Evolutionary conservation across 2,329 filamentous ascomycete species (phyloP).

Genomic region (Cryphonectria carpinicola): DNA sequence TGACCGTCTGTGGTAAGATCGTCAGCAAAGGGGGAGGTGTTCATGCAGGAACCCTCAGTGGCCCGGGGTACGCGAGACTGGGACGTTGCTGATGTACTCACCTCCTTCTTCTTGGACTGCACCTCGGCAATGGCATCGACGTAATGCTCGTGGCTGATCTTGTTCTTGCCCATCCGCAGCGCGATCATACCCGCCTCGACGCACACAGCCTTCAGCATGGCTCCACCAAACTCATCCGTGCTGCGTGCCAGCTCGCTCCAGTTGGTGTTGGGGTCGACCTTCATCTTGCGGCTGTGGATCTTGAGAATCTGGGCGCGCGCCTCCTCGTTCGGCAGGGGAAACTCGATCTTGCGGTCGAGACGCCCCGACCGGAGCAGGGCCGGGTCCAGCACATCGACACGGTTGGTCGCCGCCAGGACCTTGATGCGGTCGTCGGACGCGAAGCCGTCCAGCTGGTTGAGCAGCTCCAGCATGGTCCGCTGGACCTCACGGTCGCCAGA

Average conservation of each 20-base stretch:
- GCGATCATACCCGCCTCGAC: slow-evolving; percentile 99
- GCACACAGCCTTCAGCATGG: slow-evolving; percentile 97
- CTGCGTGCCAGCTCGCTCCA: slow-evolving; percentile 94
- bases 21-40: background rate
- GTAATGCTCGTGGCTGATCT: slow-evolving; percentile 98
- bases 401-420: slow-evolving; percentile 92
- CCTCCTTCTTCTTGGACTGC: slow-evolving; percentile 92
- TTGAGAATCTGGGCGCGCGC: slow-evolving; percentile 94
- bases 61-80: background rate
- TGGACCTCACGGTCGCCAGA: slow-evolving; percentile 97
- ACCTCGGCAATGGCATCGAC: slow-evolving; percentile 98
- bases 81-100: slow-evolving; percentile 43
- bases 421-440: slow-evolving; percentile 97
- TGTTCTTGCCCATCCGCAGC: slow-evolving; percentile 88
- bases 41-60: background rate
- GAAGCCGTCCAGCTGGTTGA: slow-evolving; percentile 98
- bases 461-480: slow-evolving; percentile 96
- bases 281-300: slow-evolving; percentile 99
- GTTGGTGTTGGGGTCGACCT: slow-evolving; percentile 88
- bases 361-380: slow-evolving; percentile 89
- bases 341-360: slow-evolving; percentile 96
- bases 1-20: slow-evolving; percentile 53
- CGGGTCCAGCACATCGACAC: slow-evolving; percentile 90
- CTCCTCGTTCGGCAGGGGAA: slow-evolving; percentile 96
- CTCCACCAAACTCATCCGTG: slow-evolving; percentile 97